Base-by-base conservation (phyloP, 192 early-diverging fungal genomes). In the Backusella tarrabulga region DNA sequence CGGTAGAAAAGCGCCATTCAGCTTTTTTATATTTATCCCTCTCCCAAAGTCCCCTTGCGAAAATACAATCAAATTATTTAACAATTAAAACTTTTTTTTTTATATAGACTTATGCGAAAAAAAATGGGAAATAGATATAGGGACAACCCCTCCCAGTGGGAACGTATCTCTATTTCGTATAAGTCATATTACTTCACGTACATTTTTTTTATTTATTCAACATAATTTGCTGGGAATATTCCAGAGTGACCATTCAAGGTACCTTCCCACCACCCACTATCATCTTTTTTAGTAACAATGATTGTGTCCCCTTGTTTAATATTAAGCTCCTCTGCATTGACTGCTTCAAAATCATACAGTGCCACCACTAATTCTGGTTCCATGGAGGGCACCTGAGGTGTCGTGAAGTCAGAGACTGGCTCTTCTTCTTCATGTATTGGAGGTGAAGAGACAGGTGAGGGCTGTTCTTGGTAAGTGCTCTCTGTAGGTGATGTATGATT, bases 241-340 rank as follows among this genome's bases (percentile, higher is more conserved):
- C 74, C 74, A 21, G 63, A 23, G 3, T 68, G 56, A n/a, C 63
- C 60, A 44, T 42, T 44, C 26, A 50, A 38, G 38, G 71, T 85
- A 87, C 89, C 89, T 82, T 90, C 83, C 87, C 87, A 90, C 89
- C 89, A 90, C 2, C 87, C 87, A 21, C 78, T 87, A 54, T 86
- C 84, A 68, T 87, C 85, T 32, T 78, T 83, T 35, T 83, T 86
- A 4, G 82, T 87, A 6, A 90, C 77, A 3, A 79, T 41, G 56
- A 90, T 85, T 3, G 76, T 73, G 34, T 90, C 89, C 0, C 84
- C 84, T 76, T 85, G 75, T 17, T 70, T 82, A 40, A 90, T 80
- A 9, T 84, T 79, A 12, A 90, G 75, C 67, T 90, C 89, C 34
- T 87, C 84, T 40, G 76, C 78, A n/a, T 82, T 83, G 50, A 84